These are phyloP conservation scores for Aspergillus jensenii DNA, from an alignment of 2,329 filamentous ascomycete species.

Conservation along the genomic window DNA sequence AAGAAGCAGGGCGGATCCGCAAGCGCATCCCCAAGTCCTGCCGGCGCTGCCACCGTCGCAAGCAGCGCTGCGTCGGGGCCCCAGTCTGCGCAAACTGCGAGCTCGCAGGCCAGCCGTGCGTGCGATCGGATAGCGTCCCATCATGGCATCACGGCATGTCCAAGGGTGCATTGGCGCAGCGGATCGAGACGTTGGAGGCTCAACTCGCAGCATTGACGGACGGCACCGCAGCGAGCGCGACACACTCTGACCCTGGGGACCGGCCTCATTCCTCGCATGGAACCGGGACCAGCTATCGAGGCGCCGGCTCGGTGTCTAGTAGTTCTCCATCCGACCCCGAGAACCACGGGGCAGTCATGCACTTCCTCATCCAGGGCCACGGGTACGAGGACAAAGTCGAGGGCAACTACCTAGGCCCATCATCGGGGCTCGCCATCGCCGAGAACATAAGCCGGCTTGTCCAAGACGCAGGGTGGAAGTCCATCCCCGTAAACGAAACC, in stretches of 20 bases:
- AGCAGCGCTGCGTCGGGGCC: constrained; percentile 24
- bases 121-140: constrained; percentile 18
- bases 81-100: constrained; percentile 23
- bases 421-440: constrained; percentile 19
- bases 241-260: not conserved
- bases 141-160: constrained; percentile 29
- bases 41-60: constrained; percentile 24
- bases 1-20: constrained; percentile 12
- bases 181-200: constrained; percentile 22
- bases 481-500: constrained; percentile 12
- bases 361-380: constrained; percentile 6
- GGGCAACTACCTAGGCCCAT: constrained; percentile 18
- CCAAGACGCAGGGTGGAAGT: constrained; percentile 14
- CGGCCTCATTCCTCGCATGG: not conserved
- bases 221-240: not conserved
- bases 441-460: constrained; percentile 17
- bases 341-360: not conserved
- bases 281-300: not conserved
- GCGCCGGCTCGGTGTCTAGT: not conserved
- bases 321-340: not conserved
- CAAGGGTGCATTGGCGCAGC: constrained; percentile 21
- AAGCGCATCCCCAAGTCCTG: constrained; percentile 26
- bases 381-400: constrained; percentile 2
- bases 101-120: constrained; percentile 19
- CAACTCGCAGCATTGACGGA: constrained; percentile 14